phyloP scores from a whole-genome alignment of 2,329 filamentous ascomycete genomes.

The Plenodomus lindquistii region DNA sequence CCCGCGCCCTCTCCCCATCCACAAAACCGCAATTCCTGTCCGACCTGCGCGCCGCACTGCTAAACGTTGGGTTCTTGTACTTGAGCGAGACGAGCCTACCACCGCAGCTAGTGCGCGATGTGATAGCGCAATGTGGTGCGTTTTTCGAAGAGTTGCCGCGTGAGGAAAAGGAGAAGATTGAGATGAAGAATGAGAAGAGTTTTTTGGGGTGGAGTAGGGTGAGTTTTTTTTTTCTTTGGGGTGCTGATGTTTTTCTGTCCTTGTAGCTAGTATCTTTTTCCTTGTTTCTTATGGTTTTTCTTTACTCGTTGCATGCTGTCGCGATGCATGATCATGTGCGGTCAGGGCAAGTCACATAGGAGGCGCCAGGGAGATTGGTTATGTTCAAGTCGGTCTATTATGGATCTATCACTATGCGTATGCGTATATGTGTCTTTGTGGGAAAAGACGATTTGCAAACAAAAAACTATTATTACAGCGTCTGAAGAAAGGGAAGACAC shows the following conservation, averaged over 20 bases:
- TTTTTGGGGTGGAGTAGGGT: constrained; percentile 54
- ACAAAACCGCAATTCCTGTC: constrained; percentile 75
- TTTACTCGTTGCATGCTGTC: no score
- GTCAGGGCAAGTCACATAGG: no score
- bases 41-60: constrained; percentile 72
- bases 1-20: constrained; percentile 64
- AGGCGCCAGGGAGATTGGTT: no score
- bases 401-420: not conserved
- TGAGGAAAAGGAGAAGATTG: constrained; percentile 70
- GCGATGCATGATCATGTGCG: no score
- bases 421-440: no score
- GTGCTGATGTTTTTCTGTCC: constrained; percentile 6
- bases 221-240: constrained; percentile 22
- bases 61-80: constrained; percentile 89
- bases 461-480: constrained; percentile 2
- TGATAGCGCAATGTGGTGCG: constrained; percentile 67
- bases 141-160: constrained; percentile 75
- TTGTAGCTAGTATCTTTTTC: no score
- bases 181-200: constrained; percentile 55
- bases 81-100: constrained; percentile 70
- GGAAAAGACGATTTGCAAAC: not conserved
- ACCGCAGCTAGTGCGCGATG: constrained; percentile 64
- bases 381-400: no score
- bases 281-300: not conserved
- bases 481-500: not conserved